Evolutionary conservation across 306 rosid species (phyloP), one percentile per base, ranked within the genome.

Genomic region (Dalbergia cochinchinensis): DNA sequence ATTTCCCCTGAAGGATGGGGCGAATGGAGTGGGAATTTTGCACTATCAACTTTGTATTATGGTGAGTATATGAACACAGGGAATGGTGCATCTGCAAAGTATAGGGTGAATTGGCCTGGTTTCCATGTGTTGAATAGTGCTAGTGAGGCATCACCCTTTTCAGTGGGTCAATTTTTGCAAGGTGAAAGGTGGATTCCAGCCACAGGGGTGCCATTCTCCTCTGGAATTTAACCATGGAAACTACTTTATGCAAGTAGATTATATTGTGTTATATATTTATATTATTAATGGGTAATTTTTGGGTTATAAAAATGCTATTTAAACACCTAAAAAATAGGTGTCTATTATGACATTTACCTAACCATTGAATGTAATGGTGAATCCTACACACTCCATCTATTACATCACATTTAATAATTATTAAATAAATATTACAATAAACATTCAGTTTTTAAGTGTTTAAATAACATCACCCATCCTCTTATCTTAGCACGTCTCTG

Each of bases 41-140:
- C 85, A 12, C 22, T 92, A 1, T 82, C 88, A 0, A 88, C 94
- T 1, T 14, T 94, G 71, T 92, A 77, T 14, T 94, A 89, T 71
- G 96, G 82, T 3, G 97, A 92, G 80, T 92, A 86, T 50, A 77
- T 85, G 93, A 90, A 94, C 44, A 70, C 22, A 0, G 96, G 96
- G 0, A 20, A 0, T 11, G 93, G 93, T 50, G 94, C 94, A 0
- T 80, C 87, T 3, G 83, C 90, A 4, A 18, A 45, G 1, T 11
- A 68, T 22, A 88, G 97, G 66, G 96, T 94, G 4, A 83, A 60
- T 3, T 90, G 98, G 93, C 90, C 86, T 16, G 91, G 97, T 4
- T 92, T 94, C 65, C 98, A 89, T 83, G 91, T 82, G 19, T 35
- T 92, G 35, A 63, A 1, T 1, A 76, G 78, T 60, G 62, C 80